These are phyloP conservation scores for Cetraspora pellucida DNA, from an alignment of 192 early-diverging fungal species.

Conservation along the genomic window DNA sequence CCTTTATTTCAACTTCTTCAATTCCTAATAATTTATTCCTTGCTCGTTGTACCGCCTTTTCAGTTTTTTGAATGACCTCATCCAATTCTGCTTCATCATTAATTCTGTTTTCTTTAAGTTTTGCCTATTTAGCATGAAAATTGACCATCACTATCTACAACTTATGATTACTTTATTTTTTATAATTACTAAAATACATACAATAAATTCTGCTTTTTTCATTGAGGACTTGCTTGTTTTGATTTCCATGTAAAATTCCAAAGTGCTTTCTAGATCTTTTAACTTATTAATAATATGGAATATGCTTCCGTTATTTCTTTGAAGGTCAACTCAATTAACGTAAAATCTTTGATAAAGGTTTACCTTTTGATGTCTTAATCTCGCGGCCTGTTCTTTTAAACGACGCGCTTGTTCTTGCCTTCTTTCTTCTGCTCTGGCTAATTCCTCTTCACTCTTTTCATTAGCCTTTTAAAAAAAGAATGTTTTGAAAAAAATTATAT, in stretches of 20 bases:
- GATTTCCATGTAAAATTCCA: slow-evolving; percentile 59
- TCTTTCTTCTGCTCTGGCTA: slow-evolving; percentile 66
- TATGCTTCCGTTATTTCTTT: neutral
- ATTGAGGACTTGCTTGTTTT: slow-evolving; percentile 46
- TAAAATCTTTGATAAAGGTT: neutral
- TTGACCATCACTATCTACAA: neutral
- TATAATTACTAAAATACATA: slow-evolving; percentile 32
- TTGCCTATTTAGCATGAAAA: slow-evolving; percentile 37
- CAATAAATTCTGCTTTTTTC: slow-evolving; percentile 56
- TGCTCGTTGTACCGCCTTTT: slow-evolving; percentile 67
- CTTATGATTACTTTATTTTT: neutral
- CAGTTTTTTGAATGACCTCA: slow-evolving; percentile 68
- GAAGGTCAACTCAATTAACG: neutral
- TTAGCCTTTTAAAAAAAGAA: slow-evolving; percentile 46
- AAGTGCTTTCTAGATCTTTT: slow-evolving; percentile 66
- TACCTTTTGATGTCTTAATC: slow-evolving; percentile 82
- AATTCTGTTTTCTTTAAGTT: slow-evolving; percentile 65
- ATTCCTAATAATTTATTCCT: slow-evolving; percentile 82
- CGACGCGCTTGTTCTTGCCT: slow-evolving; percentile 70
- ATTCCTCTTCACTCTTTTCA: slow-evolving; percentile 80
- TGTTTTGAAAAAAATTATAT: neutral
- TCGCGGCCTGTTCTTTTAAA: slow-evolving; percentile 80
- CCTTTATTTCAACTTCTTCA: slow-evolving; percentile 74
- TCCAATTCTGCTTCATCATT: slow-evolving; percentile 74
- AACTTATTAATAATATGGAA: slow-evolving; percentile 41